Evolutionary conservation across 1,139 yeast species (phyloP).

Genomic region (Blastobotrys petasosporus): DNA sequence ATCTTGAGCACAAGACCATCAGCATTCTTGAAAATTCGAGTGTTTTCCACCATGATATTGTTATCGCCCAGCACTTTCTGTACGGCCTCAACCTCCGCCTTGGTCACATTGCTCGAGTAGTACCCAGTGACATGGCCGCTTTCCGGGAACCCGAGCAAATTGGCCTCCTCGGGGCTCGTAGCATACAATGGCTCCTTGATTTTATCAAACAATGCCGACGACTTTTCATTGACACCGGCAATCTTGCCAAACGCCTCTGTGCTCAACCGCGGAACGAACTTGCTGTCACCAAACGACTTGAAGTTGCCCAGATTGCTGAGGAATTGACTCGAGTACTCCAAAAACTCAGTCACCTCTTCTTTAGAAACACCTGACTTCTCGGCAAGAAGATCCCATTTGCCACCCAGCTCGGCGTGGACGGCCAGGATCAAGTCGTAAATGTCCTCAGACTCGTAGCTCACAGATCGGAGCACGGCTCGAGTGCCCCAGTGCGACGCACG

Average conservation of each 20-base stretch:
- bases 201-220: constrained; percentile 39
- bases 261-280: constrained; percentile 64
- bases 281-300: constrained; percentile 84
- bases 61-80: constrained; percentile 55
- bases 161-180: constrained; percentile 40
- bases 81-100: constrained; percentile 58
- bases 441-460: constrained; percentile 74
- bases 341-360: constrained; percentile 42
- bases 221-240: constrained; percentile 37
- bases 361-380: constrained; percentile 30
- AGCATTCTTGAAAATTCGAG: constrained; percentile 48
- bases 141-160: constrained; percentile 72
- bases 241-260: constrained; percentile 45
- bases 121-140: constrained; percentile 70
- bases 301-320: constrained; percentile 77
- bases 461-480: constrained; percentile 71
- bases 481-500: constrained; percentile 82
- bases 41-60: constrained; percentile 76
- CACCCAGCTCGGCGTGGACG: constrained; percentile 48
- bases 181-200: constrained; percentile 49
- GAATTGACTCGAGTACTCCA: constrained; percentile 78
- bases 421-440: constrained; percentile 63
- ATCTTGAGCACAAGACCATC: constrained; percentile 28
- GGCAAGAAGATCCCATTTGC: constrained; percentile 44
- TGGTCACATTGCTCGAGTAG: constrained; percentile 52